Evolutionary conservation across 345 rosid genomes (phyloP), one percentile per base, ranked within the genome.

Genomic region (Raphanus sativus): DNA sequence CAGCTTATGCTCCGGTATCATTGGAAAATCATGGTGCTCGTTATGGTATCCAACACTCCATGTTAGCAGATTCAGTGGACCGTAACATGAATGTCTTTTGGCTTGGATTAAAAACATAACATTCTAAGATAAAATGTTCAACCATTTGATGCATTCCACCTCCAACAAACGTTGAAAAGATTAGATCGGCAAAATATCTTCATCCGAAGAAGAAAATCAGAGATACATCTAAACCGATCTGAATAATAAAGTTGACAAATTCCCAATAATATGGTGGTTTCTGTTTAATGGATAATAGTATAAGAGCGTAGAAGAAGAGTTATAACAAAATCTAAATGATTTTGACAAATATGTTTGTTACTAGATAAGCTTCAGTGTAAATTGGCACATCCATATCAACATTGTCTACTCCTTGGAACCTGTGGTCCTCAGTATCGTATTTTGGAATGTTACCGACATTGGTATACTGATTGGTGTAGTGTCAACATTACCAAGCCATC

Each of bases 131-230:
- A 74, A 91, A 91, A 79, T 91, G 97, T 28, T 93, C 98, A 0
- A 91, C 96, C 96, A 90, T 89, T 45, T 93, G 96, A 78, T 94
- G 97, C 88, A 94, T 83, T 8, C 96, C 94, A 13, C 94, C 98
- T 48, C 97, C 98, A 34, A 91, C 93, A 45, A 94, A 94, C 6
- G 98, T 90, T 3, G 97, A 94, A 58, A 91, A 88, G 80, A 91
- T 86, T 77, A 91, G 76, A 80, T 91, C 90, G 8, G 84, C 86
- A 8, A 91, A 82, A 33, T 94, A 88, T 73, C 77, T 91, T 90
- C 92, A 89, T 50, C 96, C 92, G 71, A 87, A 88, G 71, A 88
- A 77, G 55, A 85, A 48, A 75, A 90, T 89, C 78, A 91, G 3
- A 36, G 80, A 81, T 17, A 70, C 83, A 40, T 91, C 88, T 5